Conservation (phyloP, 129 eudicot genomes). For the sunflower (Helianthus annuus) region DNA sequence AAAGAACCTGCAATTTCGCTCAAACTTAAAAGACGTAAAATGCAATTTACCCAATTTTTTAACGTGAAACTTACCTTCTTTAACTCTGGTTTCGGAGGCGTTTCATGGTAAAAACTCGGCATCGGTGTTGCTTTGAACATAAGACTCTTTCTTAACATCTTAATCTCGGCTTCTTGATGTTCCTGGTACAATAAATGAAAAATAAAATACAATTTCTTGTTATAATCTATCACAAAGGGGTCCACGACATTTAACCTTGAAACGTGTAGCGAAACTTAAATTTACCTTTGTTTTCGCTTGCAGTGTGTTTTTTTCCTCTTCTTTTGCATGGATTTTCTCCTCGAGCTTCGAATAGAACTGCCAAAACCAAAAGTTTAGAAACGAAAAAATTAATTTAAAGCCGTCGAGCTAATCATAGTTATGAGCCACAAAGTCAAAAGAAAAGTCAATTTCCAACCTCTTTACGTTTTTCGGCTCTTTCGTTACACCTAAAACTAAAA, state of each 20-base stretch:
- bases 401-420: background rate
- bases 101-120: conserved; percentile 98
- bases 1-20: too few species aligned
- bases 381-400: too few species aligned
- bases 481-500: conserved; percentile 79
- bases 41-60: background rate
- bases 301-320: conserved; percentile 70
- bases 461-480: conserved; percentile 87
- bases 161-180: conserved; percentile 91
- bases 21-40: too few species aligned
- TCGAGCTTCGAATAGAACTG: conserved; percentile 94
- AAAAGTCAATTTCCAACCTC: conserved; percentile 52
- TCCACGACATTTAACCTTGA: background rate
- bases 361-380: conserved; percentile 11
- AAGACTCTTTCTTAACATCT: conserved; percentile 80
- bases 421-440: background rate
- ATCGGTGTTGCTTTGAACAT: conserved; percentile 95
- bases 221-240: background rate
- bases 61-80: conserved; percentile 66
- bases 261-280: conserved; percentile 1
- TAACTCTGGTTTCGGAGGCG: conserved; percentile 79
- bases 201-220: background rate
- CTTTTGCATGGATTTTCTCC: conserved; percentile 95
- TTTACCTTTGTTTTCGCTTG: conserved; percentile 84
- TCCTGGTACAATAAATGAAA: conserved; percentile 45